Percentiles rank a stretch among this genome's conserved stretches.
phyloP scores from a whole-genome alignment of 2,329 filamentous ascomycete species.

The Torrubiellomyces zombiae region DNA sequence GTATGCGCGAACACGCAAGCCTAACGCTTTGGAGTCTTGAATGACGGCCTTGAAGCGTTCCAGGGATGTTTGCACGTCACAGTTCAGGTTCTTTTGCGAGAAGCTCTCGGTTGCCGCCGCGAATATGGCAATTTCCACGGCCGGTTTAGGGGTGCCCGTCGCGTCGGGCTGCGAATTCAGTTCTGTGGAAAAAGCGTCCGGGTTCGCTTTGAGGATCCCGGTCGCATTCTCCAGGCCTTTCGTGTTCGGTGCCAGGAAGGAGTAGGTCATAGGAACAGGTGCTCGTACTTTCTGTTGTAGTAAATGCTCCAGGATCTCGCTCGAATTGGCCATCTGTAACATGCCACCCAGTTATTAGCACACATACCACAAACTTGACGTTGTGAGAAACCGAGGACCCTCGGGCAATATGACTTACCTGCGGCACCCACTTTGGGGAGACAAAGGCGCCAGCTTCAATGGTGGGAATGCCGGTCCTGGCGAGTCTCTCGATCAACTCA shows the following conservation, averaged over 20 bases:
- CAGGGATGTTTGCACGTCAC: constrained; percentile 58
- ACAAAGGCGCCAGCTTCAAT: constrained; percentile 78
- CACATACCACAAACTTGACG: too few relatives aligned
- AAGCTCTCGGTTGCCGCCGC: constrained; percentile 70
- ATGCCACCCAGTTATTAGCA: constrained; percentile 1
- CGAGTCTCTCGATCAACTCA: constrained; percentile 54
- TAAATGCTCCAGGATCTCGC: constrained; percentile 54
- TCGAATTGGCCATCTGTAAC: constrained; percentile 59
- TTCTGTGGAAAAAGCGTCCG: constrained; percentile 32
- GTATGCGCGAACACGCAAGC: constrained; percentile 58
- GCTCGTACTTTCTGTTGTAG: constrained; percentile 39
- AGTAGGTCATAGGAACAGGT: constrained; percentile 47
- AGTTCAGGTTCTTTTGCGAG: constrained; percentile 68
- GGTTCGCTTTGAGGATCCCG: constrained; percentile 33
- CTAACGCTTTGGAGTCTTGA: constrained; percentile 43
- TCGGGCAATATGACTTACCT: too few relatives aligned
- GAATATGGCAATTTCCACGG: constrained; percentile 62
- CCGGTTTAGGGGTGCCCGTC: constrained; percentile 25
- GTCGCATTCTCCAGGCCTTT: constrained; percentile 53
- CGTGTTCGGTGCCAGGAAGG: constrained; percentile 64
- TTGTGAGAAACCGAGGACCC: too few relatives aligned
- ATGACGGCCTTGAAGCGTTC: constrained; percentile 56
- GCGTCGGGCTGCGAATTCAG: constrained; percentile 22
- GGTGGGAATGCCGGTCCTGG: constrained; percentile 48
- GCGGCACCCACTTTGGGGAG: constrained; percentile 69